Base-by-base conservation (phyloP, 345 rosid species). In the Clausena lansium region DNA sequence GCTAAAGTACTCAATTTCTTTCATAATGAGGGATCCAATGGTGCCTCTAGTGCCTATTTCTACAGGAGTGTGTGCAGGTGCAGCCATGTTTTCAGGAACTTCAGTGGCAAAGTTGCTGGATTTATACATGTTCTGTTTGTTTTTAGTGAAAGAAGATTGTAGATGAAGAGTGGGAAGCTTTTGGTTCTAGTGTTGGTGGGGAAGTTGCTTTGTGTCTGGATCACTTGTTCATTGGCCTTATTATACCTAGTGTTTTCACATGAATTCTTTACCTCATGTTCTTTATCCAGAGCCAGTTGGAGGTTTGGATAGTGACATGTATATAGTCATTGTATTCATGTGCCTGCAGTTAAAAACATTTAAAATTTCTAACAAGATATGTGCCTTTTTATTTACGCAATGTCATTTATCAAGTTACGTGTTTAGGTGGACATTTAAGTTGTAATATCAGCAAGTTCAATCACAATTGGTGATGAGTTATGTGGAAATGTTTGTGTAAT, bases 31-130 rank as follows among this genome's bases (percentile, higher is more conserved):
- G 59, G 91, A 83, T 35, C 88, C 93, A 2, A 91, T 11, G 0
- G 92, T 87, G 60, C 95, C 93, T 73, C 74, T 86, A 47, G 93
- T 86, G 77, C 93, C 96, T 41, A 91, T 84, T 71, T 87, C 85
- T 19, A 70, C 83, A 2, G 90, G 96, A 78, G 79, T 27, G 4
- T 78, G 73, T 50, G 78, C 73, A 76, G 78, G 71, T 50, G 78
- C 73, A 78, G 80, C 84, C 85, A 75, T 85, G 62, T 74, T 81
- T 75, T 79, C 76, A 0, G 50, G 55, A 38, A 63, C 64, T 67
- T 67, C 75, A 30, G 64, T 22, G 58, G 79, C 19, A 2, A 64
- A 73, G 45, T 57, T 71, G 76, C 27, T 74, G 69, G 86, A 80
- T 78, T 85, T 81, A 58, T 79, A 30, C 87, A 77, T 84, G 81